Evolutionary conservation across 176 grass and related monocot species (phyloP).

Genomic region (Puccinellia tenuiflora): DNA sequence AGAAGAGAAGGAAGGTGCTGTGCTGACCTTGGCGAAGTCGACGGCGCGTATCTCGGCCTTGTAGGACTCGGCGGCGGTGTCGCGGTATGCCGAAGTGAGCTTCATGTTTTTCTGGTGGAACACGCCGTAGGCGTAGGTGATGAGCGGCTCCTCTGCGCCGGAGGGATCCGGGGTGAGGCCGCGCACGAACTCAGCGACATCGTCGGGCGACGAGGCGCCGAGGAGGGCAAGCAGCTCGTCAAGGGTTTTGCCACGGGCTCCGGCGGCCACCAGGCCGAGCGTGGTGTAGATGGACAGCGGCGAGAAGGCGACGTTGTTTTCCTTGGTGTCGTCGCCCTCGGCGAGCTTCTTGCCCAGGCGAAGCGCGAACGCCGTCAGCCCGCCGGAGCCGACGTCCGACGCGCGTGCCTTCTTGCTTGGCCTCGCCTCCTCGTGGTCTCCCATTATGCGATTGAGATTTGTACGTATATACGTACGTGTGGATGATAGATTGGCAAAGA

Average conservation of each 20-base stretch:
- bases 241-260: not conserved
- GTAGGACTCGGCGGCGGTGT: not conserved
- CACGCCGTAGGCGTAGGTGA: constrained; percentile 2
- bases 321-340: not conserved
- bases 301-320: constrained; percentile 26
- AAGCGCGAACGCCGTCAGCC: not conserved
- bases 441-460: not conserved
- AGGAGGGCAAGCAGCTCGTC: constrained; percentile 17
- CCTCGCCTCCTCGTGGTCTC: not conserved
- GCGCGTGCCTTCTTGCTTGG: not conserved
- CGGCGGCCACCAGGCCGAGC: not conserved
- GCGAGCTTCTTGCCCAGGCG: not conserved
- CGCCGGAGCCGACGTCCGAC: not conserved
- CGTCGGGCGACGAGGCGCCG: not conserved
- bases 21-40: not conserved
- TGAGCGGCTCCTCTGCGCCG: not conserved
- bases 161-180: not conserved
- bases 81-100: not conserved
- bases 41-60: not conserved
- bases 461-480: not conserved
- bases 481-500: not conserved
- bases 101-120: constrained; percentile 5
- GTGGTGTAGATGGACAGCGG: constrained; percentile 24
- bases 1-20: not conserved
- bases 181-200: not conserved